Evolutionary conservation across 2,329 filamentous ascomycete species (phyloP).

Genomic region (Monosporascus sp.): DNA sequence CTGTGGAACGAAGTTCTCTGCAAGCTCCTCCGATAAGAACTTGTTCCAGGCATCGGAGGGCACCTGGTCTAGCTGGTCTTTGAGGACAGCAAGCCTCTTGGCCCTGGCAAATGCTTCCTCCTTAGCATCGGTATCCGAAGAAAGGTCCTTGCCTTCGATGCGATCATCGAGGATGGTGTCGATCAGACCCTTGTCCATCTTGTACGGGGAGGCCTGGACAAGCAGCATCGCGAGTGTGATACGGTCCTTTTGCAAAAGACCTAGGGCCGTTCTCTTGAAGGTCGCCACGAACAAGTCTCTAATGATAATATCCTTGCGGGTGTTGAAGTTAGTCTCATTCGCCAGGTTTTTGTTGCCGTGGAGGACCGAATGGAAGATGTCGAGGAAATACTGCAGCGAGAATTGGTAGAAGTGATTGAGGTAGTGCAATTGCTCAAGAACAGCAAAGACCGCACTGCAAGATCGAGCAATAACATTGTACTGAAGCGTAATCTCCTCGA

Average conservation of each 20-base stretch:
- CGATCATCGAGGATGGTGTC: constrained; percentile 79
- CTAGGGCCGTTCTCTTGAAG: constrained; percentile 89
- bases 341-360: constrained; percentile 71
- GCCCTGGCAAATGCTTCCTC: constrained; percentile 67
- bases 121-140: constrained; percentile 57
- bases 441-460: constrained; percentile 95
- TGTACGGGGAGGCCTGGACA: constrained; percentile 90
- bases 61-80: constrained; percentile 62
- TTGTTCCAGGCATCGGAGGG: constrained; percentile 65
- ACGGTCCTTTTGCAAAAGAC: constrained; percentile 87
- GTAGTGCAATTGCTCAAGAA: constrained; percentile 94
- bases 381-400: constrained; percentile 94
- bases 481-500: constrained; percentile 90
- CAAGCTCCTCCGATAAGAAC: constrained; percentile 81
- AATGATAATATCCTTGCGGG: constrained; percentile 83
- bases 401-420: constrained; percentile 99
- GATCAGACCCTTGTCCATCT: constrained; percentile 87
- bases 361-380: constrained; percentile 93
- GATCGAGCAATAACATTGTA: constrained; percentile 91
- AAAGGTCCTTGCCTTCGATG: constrained; percentile 73
- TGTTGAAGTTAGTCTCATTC: constrained; percentile 67
- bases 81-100: constrained; percentile 67
- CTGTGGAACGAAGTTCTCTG: constrained; percentile 75
- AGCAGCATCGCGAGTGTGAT: constrained; percentile 93
- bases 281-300: constrained; percentile 86